phyloP scores from a whole-genome alignment of 768 basidiomycete genomes.

The Phaeotremella skinneri region DNA sequence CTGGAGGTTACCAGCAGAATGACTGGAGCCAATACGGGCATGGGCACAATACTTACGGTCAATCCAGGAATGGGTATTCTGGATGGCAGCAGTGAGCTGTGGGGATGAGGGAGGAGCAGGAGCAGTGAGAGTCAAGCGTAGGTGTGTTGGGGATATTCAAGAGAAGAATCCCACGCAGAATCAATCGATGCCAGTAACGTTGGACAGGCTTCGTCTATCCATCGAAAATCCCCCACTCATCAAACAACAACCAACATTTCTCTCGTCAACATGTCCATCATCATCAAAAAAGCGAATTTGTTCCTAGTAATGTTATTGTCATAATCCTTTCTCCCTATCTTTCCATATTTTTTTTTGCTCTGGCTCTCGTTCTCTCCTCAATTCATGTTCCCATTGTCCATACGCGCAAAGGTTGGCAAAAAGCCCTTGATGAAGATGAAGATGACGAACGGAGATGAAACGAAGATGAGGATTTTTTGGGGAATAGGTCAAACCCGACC shows the following conservation, averaged over 20 bases:
- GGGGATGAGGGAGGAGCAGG: not conserved
- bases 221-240: too few species aligned
- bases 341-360: not conserved
- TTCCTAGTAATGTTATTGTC: not conserved
- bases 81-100: constrained; percentile 35
- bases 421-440: not conserved
- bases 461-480: not conserved
- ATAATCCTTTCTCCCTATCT: not conserved
- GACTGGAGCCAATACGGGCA: constrained; percentile 46
- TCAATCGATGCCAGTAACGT: too few species aligned
- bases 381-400: too few species aligned
- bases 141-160: too few species aligned
- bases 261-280: not conserved
- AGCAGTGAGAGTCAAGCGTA: not conserved
- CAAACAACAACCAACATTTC: constrained; percentile 15
- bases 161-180: too few species aligned
- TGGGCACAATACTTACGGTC: constrained; percentile 12
- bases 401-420: too few species aligned
- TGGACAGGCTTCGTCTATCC: too few species aligned
- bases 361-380: not conserved
- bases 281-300: not conserved
- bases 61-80: constrained; percentile 35
- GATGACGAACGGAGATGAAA: not conserved
- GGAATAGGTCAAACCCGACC: not conserved
- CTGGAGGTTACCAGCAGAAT: constrained; percentile 36